Conservation (phyloP, 2,329 filamentous ascomycete species). For the Calonectria multiphialidica region DNA sequence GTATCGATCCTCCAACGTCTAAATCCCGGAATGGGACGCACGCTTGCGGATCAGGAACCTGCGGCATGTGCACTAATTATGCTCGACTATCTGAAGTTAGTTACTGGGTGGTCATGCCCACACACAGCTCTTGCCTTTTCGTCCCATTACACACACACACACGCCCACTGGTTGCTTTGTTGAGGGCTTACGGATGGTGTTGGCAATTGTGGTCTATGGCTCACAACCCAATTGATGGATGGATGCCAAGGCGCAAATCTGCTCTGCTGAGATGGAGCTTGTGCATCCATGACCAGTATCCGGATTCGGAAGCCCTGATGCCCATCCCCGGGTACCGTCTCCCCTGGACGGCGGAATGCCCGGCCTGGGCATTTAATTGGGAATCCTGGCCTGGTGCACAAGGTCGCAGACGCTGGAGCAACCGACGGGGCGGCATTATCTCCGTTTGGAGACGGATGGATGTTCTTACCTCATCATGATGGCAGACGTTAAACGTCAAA, state of each 20-base stretch:
- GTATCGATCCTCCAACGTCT: constrained; percentile 2
- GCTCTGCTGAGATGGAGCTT: neutral
- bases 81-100: neutral
- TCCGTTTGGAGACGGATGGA: neutral
- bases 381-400: neutral
- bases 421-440: neutral
- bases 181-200: neutral
- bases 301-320: constrained; percentile 16
- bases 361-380: neutral
- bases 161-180: neutral
- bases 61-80: constrained; percentile 10
- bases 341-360: constrained; percentile 19
- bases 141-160: neutral
- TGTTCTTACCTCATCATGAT: neutral
- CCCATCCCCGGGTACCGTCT: constrained; percentile 3
- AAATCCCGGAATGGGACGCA: constrained; percentile 16
- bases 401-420: neutral
- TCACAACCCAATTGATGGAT: constrained; percentile 18
- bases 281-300: constrained; percentile 13
- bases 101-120: neutral
- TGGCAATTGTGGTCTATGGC: neutral
- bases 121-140: neutral
- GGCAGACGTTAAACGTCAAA: constrained; percentile 10
- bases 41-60: constrained; percentile 21
- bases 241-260: constrained; percentile 7